Evolutionary conservation across 83 land plant genomes (phyloP).

Genomic region (Picea engelmannii): DNA sequence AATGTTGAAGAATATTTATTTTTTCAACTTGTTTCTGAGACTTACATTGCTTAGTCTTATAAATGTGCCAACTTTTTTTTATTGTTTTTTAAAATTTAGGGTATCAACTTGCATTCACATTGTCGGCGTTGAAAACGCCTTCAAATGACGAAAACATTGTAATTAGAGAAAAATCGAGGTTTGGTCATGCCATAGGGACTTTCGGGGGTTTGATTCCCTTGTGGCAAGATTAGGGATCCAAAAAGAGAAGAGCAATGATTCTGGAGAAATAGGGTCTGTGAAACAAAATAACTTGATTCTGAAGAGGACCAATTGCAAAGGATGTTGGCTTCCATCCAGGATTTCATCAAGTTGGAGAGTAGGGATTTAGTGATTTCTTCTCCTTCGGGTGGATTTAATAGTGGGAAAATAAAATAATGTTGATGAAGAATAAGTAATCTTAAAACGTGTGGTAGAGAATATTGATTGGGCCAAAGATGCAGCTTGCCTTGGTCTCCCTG

Average conservation of each 20-base stretch:
- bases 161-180: background rate
- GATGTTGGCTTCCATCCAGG: too few relatives aligned
- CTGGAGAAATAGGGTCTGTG: background rate
- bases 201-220: background rate
- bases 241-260: background rate
- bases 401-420: too few relatives aligned
- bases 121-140: constrained; percentile 2
- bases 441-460: constrained; percentile 2
- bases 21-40: too few relatives aligned
- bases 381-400: too few relatives aligned
- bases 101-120: background rate
- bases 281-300: background rate
- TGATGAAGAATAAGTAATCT: too few relatives aligned
- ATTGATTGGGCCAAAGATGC: constrained; percentile 16
- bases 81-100: background rate
- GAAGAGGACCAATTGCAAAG: background rate
- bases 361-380: too few relatives aligned
- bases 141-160: background rate
- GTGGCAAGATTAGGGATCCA: background rate
- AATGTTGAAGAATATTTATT: too few relatives aligned
- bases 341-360: too few relatives aligned
- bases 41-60: too few relatives aligned
- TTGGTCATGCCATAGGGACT: background rate
- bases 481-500: background rate
- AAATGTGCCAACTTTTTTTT: too few relatives aligned